A percentile compares a stretch with the other conserved stretches of the same genome.
These are phyloP conservation scores for Ceriops decandra DNA, from an alignment of 345 rosid species.

Conservation along the genomic window DNA sequence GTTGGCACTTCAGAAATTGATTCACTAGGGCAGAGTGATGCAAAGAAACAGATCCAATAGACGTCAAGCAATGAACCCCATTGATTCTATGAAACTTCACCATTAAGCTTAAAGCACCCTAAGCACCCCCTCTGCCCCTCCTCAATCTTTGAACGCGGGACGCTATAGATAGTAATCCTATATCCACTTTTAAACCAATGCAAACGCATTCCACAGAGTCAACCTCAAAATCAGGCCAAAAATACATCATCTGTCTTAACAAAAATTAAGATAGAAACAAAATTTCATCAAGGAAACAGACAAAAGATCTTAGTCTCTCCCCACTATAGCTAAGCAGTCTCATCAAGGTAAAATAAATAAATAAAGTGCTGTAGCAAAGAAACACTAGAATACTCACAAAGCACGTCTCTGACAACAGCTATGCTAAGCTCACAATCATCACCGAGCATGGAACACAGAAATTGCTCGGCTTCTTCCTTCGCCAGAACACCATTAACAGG, in stretches of 20 bases:
- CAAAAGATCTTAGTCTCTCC: not conserved
- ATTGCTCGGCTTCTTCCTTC: slow-evolving; percentile 62
- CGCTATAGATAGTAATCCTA: no score
- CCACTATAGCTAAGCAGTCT: not conserved
- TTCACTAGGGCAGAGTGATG: no score
- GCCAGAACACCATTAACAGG: slow-evolving; percentile 23
- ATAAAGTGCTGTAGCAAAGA: not conserved
- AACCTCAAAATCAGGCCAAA: not conserved
- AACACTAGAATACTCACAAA: slow-evolving; percentile 45
- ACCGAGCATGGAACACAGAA: slow-evolving; percentile 72
- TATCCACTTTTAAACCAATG: not conserved
- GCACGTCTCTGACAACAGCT: slow-evolving; percentile 76
- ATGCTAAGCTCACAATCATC: slow-evolving; percentile 63
- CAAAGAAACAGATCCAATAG: not conserved
- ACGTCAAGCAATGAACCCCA: not conserved
- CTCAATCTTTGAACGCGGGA: no score
- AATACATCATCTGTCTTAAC: not conserved
- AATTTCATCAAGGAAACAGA: not conserved
- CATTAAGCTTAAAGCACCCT: not conserved
- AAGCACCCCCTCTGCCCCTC: no score
- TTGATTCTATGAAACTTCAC: not conserved
- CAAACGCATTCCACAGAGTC: not conserved
- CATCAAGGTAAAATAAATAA: not conserved
- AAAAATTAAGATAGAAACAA: not conserved
- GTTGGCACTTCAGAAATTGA: no score